Conservation (phyloP, 1,139 yeast genomes). For the Pichia kudriavzevii region DNA sequence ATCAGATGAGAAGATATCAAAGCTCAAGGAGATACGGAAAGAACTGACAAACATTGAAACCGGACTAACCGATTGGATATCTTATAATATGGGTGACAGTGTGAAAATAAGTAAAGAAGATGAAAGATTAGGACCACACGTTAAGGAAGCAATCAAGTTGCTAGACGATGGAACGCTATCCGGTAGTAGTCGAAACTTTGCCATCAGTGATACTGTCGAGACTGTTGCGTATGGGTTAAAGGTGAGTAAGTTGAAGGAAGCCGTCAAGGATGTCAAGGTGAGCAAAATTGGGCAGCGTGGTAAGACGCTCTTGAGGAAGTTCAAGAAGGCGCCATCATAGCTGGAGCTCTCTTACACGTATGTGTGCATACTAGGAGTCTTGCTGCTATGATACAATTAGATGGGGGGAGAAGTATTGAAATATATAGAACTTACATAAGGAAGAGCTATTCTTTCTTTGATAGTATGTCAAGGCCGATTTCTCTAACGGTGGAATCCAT, state of each 20-base stretch:
- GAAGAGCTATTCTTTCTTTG: slow-evolving; percentile 22
- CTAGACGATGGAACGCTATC: slow-evolving; percentile 5
- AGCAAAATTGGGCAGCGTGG: slow-evolving; percentile 10
- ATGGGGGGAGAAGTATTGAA: too few relatives aligned
- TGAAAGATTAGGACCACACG: slow-evolving; percentile 10
- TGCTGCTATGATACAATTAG: too few relatives aligned
- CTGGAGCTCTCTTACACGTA: too few relatives aligned
- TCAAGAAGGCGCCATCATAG: slow-evolving; percentile 7
- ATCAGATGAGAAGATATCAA: slow-evolving; percentile 4
- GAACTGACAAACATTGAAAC: slow-evolving; percentile 8
- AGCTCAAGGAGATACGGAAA: slow-evolving; percentile 3
- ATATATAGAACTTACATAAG: too few relatives aligned
- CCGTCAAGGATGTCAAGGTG: slow-evolving; percentile 7
- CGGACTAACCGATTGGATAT: slow-evolving; percentile 10
- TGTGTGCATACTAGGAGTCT: too few relatives aligned
- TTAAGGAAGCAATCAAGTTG: slow-evolving; percentile 6
- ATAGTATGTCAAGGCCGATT: slow-evolving; percentile 24
- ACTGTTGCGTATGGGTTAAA: slow-evolving; percentile 9
- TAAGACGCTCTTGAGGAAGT: slow-evolving; percentile 6
- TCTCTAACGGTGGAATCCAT: slow-evolving; percentile 81
- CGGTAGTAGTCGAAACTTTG: slow-evolving; percentile 3
- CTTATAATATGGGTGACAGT: slow-evolving; percentile 11
- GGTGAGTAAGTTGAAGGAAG: slow-evolving; percentile 4
- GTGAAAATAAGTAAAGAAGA: slow-evolving; percentile 9
- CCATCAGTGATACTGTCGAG: slow-evolving; percentile 11